phyloP scores from a whole-genome alignment of 805 yeast species.

The Candida tibetensis region DNA sequence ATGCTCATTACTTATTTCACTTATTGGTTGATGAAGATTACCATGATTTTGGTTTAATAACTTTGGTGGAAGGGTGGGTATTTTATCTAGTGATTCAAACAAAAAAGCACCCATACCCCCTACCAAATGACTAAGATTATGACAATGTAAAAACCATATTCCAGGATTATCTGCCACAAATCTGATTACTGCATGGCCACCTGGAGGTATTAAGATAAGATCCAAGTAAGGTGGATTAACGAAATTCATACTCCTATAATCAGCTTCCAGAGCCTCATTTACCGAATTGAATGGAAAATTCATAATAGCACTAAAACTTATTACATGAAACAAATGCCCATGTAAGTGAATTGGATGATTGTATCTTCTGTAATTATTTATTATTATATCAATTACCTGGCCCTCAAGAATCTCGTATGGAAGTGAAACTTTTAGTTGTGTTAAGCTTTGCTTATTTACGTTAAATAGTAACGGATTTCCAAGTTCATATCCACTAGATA shows the following conservation, averaged over 20 bases:
- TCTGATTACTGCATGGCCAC: constrained; percentile 32
- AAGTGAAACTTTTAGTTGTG: constrained; percentile 10
- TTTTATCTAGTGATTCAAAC: constrained; percentile 13
- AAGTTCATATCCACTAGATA: constrained; percentile 20
- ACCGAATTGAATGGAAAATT: constrained; percentile 23
- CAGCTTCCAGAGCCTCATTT: constrained; percentile 21
- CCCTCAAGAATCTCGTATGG: constrained; percentile 19
- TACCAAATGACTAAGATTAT: constrained; percentile 30
- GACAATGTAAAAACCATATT: constrained; percentile 33
- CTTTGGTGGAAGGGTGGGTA: constrained; percentile 10
- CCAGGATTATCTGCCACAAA: constrained; percentile 33
- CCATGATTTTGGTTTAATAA: constrained; percentile 7
- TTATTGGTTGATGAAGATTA: too few species aligned
- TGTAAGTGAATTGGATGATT: constrained; percentile 37
- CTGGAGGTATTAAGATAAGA: constrained; percentile 25
- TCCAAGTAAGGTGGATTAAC: constrained; percentile 25
- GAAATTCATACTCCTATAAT: constrained; percentile 16
- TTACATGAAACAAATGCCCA: constrained; percentile 31
- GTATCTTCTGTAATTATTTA: constrained; percentile 25
- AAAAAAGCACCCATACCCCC: constrained; percentile 31
- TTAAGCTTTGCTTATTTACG: constrained; percentile 10
- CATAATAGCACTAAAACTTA: constrained; percentile 22
- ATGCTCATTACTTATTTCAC: too few species aligned
- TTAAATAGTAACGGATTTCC: constrained; percentile 17
- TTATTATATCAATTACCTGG: constrained; percentile 29